Evolutionary conservation across 768 basidiomycete species (phyloP), one percentile per base, ranked within the genome.

Genomic region (Basidioascus undulatus): DNA sequence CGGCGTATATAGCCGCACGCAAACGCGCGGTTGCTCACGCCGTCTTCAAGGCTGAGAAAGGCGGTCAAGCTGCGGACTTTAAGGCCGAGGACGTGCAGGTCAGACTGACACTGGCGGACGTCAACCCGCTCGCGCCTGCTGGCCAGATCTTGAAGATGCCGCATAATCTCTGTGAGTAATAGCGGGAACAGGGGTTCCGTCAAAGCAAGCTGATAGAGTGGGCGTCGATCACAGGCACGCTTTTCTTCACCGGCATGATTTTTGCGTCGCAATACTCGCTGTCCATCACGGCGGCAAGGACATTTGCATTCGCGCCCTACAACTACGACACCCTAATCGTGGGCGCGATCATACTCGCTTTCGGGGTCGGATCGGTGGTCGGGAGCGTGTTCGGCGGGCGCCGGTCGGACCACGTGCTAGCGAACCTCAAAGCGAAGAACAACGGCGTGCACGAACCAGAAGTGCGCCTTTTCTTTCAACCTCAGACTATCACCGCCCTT

Each of bases 121-220:
- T 83, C n/a, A 81, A 80, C 51, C 78, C 79, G 0, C 51, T 78
- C 37, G 65, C 63, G 35, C 75, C 76, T 1, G 65, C 82, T 36
- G 54, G 59, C 37, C 53, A 62, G 23, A 67, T 82, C 23, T 46
- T 83, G 20, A 62, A 64, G 12, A 62, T 70, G 30, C 63, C 57
- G 37, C 76, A 80, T 48, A 87, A 84, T 46, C 32, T 76, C 6
- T n/a, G n/a, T n/a, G n/a, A n/a, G n/a, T n/a, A n/a, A n/a, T n/a
- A n/a, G n/a, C n/a, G n/a, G n/a, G n/a, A n/a, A n/a, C n/a, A n/a
- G n/a, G n/a, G n/a, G n/a, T n/a, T n/a, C n/a, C n/a, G n/a, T n/a
- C n/a, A n/a, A n/a, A n/a, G n/a, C n/a, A n/a, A n/a, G n/a, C n/a
- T n/a, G n/a, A n/a, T n/a, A n/a, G n/a, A n/a, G n/a, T n/a, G n/a